phyloP scores from a whole-genome alignment of 495 filamentous ascomycete genomes.

The Xanthoparmelia taractica region DNA sequence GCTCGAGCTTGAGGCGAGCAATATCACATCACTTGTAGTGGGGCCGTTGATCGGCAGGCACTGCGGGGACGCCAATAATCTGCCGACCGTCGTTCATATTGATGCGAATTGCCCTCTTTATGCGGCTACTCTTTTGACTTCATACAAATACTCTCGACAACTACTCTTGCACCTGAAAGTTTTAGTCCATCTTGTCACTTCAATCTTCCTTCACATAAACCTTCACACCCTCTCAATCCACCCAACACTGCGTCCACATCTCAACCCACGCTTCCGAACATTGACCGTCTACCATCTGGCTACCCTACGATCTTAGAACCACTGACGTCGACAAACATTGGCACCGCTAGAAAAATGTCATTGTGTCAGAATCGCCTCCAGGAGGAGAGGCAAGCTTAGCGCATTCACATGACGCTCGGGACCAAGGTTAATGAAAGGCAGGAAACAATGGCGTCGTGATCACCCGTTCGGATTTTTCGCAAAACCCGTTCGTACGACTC shows the following conservation, averaged over 20 bases:
- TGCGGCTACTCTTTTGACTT: background rate
- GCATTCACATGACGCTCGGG: background rate
- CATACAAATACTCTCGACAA: background rate
- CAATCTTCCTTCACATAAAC: background rate
- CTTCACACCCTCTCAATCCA: background rate
- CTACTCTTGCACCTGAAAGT: background rate
- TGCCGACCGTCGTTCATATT: background rate
- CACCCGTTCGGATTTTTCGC: conserved; percentile 98
- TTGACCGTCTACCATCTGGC: background rate
- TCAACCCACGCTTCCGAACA: background rate
- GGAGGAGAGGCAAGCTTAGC: conserved; percentile 67
- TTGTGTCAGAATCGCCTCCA: conserved; percentile 81
- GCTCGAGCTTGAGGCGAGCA: background rate
- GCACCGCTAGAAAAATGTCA: conserved; percentile 52
- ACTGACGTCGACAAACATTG: background rate
- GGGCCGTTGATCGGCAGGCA: conserved; percentile 14
- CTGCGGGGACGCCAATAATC: background rate
- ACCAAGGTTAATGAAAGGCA: conserved; percentile 30
- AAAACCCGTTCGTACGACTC: conserved; percentile 67
- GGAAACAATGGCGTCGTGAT: conserved; percentile 93
- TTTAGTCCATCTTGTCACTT: background rate
- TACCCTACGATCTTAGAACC: background rate
- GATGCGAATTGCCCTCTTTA: background rate
- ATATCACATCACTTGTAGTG: conserved; percentile 5
- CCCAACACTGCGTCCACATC: background rate